These are phyloP conservation scores for Penicillium pancosmium DNA, from an alignment of 495 filamentous ascomycete species.

Conservation along the genomic window DNA sequence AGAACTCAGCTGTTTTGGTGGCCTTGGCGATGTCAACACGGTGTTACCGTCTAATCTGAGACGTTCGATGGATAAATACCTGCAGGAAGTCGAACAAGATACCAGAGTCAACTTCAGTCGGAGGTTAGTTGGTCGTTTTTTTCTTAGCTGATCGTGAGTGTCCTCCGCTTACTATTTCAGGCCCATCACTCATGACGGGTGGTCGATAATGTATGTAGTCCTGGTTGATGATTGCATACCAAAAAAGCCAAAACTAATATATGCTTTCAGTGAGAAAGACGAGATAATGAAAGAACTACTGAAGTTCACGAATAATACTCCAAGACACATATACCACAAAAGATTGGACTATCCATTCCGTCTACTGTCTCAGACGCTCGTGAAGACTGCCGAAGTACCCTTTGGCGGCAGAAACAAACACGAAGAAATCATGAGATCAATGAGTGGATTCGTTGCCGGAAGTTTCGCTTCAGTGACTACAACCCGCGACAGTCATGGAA, in stretches of 20 bases:
- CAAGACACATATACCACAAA: background rate
- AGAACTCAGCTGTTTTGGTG: background rate
- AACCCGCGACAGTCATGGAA: background rate
- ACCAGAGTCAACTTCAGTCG: background rate
- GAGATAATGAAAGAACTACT: background rate
- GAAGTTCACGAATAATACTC: background rate
- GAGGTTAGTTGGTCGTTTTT: background rate
- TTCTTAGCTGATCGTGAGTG: background rate
- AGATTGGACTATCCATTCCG: background rate
- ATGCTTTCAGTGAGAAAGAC: background rate
- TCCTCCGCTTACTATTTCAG: no score
- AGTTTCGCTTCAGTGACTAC: no score
- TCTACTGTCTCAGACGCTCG: background rate
- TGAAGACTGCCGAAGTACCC: background rate
- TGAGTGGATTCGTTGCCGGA: no score
- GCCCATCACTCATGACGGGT: background rate
- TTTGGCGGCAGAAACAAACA: no score
- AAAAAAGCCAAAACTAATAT: background rate
- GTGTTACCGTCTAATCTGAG: background rate
- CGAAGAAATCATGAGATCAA: no score
- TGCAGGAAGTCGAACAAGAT: background rate
- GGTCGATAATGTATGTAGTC: background rate
- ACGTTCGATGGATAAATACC: background rate
- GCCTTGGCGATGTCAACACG: background rate
- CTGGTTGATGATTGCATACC: background rate